Conservation (phyloP, 1,284 basidiomycete genomes). For the Volvariella surrecta region DNA sequence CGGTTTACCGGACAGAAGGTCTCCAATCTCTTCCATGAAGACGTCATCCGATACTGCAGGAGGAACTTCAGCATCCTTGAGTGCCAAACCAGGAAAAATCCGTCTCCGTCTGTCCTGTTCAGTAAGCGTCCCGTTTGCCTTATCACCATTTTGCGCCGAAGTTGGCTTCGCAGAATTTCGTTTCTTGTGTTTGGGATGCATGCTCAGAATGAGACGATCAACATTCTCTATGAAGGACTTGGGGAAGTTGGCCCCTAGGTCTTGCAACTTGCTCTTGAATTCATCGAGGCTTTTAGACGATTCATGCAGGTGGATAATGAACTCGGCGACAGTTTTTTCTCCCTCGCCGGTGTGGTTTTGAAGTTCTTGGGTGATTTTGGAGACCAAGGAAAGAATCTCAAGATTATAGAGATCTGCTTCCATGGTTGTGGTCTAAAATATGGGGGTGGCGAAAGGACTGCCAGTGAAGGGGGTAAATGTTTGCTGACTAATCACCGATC, state of each 20-base stretch:
- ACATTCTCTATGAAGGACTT: constrained; percentile 88
- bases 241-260: constrained; percentile 81
- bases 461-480: constrained; percentile 3
- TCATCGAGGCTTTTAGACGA: constrained; percentile 62
- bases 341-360: constrained; percentile 79
- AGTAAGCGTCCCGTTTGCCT: constrained; percentile 26
- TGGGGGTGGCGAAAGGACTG: too few relatives aligned
- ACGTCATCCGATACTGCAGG: constrained; percentile 51
- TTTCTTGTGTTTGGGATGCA: constrained; percentile 97
- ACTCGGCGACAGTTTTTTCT: constrained; percentile 93
- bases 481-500: constrained; percentile 5
- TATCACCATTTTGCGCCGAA: constrained; percentile 31
- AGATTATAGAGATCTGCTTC: constrained; percentile 81
- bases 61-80: constrained; percentile 69
- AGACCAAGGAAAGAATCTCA: constrained; percentile 83
- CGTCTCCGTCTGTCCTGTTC: constrained; percentile 75
- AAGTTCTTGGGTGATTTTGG: constrained; percentile 86
- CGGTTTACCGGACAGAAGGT: constrained; percentile 70
- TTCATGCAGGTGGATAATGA: constrained; percentile 89
- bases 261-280: constrained; percentile 80
- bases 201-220: constrained; percentile 87
- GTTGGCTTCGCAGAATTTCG: constrained; percentile 27
- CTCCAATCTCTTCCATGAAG: constrained; percentile 76
- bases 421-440: constrained; percentile 34
- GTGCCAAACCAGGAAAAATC: constrained; percentile 87